Conservation (phyloP, 192 early-diverging fungal species). For the Glomus cerebriforme region DNA sequence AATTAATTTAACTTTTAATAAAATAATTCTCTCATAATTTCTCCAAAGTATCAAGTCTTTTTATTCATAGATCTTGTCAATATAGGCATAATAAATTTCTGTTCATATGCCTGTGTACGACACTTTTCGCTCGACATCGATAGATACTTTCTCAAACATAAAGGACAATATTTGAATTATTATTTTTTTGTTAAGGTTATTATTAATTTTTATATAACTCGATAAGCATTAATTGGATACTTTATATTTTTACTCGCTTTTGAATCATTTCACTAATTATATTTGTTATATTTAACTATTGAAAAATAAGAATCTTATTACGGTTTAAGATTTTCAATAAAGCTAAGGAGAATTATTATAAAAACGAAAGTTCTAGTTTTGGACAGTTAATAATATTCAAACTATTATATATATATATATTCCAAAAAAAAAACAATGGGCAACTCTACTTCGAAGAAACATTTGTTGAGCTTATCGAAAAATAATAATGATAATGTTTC, state of each 20-base stretch:
- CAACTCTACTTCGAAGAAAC: conserved; percentile 7
- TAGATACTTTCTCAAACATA: background rate
- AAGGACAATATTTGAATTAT: background rate
- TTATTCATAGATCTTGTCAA: too few relatives aligned
- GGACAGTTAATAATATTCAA: background rate
- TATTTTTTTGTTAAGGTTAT: background rate
- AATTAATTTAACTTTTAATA: too few relatives aligned
- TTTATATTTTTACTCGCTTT: too few relatives aligned
- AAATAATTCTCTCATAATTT: too few relatives aligned
- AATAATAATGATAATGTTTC: background rate
- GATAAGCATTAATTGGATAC: too few relatives aligned
- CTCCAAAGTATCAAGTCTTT: too few relatives aligned
- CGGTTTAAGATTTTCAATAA: too few relatives aligned
- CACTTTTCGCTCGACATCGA: background rate
- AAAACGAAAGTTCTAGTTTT: background rate
- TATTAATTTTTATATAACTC: too few relatives aligned
- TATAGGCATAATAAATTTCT: background rate
- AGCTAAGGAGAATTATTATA: background rate
- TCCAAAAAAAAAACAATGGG: background rate
- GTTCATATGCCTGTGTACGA: conserved; percentile 12
- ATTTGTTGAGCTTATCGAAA: background rate
- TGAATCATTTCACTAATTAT: too few relatives aligned
- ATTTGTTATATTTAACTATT: too few relatives aligned
- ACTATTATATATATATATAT: background rate
- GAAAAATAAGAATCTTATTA: too few relatives aligned